Evolutionary conservation across 164 flowering plant species (phyloP).

Genomic region (Echeveria elegans): DNA sequence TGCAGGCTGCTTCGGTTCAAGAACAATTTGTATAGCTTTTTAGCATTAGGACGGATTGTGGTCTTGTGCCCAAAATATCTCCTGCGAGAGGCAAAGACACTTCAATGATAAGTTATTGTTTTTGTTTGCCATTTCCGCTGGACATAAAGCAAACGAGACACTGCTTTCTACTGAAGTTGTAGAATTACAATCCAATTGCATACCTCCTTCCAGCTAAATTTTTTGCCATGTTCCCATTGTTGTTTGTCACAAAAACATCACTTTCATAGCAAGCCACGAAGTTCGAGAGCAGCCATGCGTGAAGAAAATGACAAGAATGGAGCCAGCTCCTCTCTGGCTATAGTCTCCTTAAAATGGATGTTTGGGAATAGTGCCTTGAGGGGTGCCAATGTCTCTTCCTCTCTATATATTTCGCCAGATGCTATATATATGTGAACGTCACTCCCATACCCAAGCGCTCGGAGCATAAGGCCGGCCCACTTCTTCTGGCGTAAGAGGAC

Average conservation of each 20-base stretch:
- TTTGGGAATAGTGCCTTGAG: slow-evolving; percentile 62
- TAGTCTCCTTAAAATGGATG: slow-evolving; percentile 67
- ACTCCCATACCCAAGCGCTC: slow-evolving; percentile 80
- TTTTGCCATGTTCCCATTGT: slow-evolving; percentile 49
- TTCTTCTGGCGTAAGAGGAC: too few relatives aligned
- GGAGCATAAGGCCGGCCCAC: slow-evolving; percentile 58
- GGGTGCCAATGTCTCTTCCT: too few relatives aligned
- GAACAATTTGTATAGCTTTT: slow-evolving; percentile 52
- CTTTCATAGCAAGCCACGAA: slow-evolving; percentile 82
- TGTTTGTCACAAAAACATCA: slow-evolving; percentile 66
- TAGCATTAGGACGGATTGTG: slow-evolving; percentile 88
- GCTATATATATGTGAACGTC: slow-evolving; percentile 17
- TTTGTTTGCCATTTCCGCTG: not conserved
- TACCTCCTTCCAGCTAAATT: slow-evolving; percentile 96
- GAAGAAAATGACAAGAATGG: slow-evolving; percentile 29
- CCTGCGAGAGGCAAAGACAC: slow-evolving; percentile 23
- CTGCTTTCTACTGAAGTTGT: too few relatives aligned
- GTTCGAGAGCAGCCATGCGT: too few relatives aligned
- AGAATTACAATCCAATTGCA: not conserved
- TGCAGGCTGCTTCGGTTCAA: slow-evolving; percentile 48
- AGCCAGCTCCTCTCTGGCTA: slow-evolving; percentile 64
- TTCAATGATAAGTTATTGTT: not conserved
- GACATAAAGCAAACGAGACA: too few relatives aligned
- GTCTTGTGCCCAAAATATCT: slow-evolving; percentile 30
- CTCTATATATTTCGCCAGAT: too few relatives aligned